Base-by-base conservation (phyloP, 495 filamentous ascomycete genomes). In the Jackrogersella multiformis region DNA sequence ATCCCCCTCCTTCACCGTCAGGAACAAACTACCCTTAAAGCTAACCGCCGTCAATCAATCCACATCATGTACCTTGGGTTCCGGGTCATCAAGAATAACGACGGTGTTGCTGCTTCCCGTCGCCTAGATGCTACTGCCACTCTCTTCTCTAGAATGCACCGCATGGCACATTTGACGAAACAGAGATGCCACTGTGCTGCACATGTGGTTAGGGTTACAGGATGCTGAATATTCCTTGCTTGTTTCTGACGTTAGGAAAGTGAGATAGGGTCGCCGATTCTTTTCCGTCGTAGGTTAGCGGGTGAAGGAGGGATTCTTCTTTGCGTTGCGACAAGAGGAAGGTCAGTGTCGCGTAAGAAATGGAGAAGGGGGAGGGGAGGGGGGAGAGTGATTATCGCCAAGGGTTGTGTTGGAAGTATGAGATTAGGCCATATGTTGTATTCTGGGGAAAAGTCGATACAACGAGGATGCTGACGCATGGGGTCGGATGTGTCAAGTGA, bases 401-500 rank as follows among this genome's bases (percentile, higher is more conserved):
- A 61, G 44, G 52, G 56, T 64, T 64, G 62, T 72, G 23, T 44
- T 48, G 24, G 24, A 49, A 59, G 48, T 8, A 71, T 73, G 72
- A 71, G 72, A 74, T 77, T 75, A 75, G 71, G 77, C 54, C 74
- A 73, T 65, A 76, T 76, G 75, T 78, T 71, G 68, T 74, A 21
- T 46, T 46, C 20, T 46, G 57, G 66, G 15, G 63, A 63, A 57
- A 71, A 70, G 75, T 65, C 67, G 67, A 69, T 69, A 69, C 67
- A 65, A 65, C 56, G 44, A 61, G 48, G 73, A 66, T 68, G 74
- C 68, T 76, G 66, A 66, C 73, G 68, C 68, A 73, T 76, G 70
- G 66, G 69, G 67, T 20, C 67, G 67, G 67, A 69, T 69, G 67
- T 69, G 67, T 69, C 67, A 69, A 56, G 67, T 60, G 54, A 56